phyloP scores from a whole-genome alignment of 225 moss, liverwort and hornwort genomes.

The Polytrichum formosum region DNA sequence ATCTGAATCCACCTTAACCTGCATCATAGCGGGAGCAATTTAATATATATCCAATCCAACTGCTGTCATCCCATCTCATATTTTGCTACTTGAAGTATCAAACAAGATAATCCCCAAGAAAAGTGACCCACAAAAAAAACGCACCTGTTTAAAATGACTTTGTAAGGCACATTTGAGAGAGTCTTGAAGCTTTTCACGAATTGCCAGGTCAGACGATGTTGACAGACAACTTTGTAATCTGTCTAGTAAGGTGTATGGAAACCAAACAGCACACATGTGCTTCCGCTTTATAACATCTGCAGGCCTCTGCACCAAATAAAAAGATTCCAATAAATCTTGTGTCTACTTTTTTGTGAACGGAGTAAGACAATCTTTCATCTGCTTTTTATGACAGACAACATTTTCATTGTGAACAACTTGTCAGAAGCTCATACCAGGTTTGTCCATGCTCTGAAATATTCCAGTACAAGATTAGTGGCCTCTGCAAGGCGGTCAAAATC shows the following conservation, averaged over 20 bases:
- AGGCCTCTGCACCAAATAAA: conserved; percentile 50
- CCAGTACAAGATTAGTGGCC: conserved; percentile 83
- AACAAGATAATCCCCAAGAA: neutral
- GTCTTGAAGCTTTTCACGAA: conserved; percentile 62
- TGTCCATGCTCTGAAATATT: conserved; percentile 75
- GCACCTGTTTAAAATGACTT: conserved; percentile 85
- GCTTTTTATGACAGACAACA: too few relatives aligned
- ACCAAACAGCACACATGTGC: conserved; percentile 93
- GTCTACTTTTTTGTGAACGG: too few relatives aligned
- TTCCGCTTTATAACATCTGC: conserved; percentile 90
- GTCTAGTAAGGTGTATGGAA: conserved; percentile 87
- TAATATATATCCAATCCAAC: neutral
- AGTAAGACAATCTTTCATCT: too few relatives aligned
- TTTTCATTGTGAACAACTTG: too few relatives aligned
- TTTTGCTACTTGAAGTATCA: neutral
- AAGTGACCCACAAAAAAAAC: neutral
- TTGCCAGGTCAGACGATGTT: conserved; percentile 46
- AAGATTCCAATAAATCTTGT: neutral
- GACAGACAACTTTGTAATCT: conserved; percentile 63
- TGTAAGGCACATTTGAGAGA: conserved; percentile 74
- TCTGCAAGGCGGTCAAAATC: conserved; percentile 85
- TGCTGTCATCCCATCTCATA: neutral
- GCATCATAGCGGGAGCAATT: conserved; percentile 7
- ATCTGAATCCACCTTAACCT: conserved; percentile 82
- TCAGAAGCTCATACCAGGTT: conserved; percentile 34